phyloP scores from a whole-genome alignment of 768 basidiomycete genomes.

The Roridomyces roridus region DNA sequence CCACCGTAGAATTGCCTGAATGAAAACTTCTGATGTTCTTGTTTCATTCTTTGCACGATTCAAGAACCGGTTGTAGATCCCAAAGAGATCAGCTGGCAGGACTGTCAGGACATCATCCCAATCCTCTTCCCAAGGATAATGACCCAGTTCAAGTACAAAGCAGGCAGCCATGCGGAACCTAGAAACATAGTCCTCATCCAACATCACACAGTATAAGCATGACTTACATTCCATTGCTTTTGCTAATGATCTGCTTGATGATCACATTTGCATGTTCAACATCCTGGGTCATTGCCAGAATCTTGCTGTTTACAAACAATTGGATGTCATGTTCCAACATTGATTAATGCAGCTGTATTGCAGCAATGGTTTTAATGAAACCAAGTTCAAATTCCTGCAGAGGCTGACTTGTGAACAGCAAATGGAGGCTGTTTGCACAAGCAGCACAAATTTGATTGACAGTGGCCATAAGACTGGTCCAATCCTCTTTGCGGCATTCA shows the following conservation, averaged over 20 bases:
- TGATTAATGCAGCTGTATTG: no score
- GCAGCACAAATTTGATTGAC: not conserved
- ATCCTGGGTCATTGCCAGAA: not conserved
- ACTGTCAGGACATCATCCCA: no score
- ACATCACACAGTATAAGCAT: not conserved
- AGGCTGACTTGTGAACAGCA: no score
- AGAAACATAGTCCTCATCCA: not conserved
- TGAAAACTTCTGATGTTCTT: no score
- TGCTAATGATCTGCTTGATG: not conserved
- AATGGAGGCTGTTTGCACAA: not conserved
- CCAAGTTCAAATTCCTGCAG: no score
- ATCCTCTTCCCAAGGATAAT: not conserved
- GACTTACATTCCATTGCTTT: not conserved
- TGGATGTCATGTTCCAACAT: not conserved
- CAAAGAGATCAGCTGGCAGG: not conserved
- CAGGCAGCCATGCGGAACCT: not conserved
- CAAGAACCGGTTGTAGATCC: not conserved
- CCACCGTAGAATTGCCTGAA: no score
- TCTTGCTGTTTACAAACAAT: not conserved
- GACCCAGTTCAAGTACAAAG: not conserved
- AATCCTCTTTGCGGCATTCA: no score
- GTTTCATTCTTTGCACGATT: not conserved
- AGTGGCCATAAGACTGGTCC: no score
- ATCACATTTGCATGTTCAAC: not conserved
- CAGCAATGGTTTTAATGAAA: no score